Evolutionary conservation across 768 basidiomycete species (phyloP).

Genomic region (Hypholoma fasciculare): DNA sequence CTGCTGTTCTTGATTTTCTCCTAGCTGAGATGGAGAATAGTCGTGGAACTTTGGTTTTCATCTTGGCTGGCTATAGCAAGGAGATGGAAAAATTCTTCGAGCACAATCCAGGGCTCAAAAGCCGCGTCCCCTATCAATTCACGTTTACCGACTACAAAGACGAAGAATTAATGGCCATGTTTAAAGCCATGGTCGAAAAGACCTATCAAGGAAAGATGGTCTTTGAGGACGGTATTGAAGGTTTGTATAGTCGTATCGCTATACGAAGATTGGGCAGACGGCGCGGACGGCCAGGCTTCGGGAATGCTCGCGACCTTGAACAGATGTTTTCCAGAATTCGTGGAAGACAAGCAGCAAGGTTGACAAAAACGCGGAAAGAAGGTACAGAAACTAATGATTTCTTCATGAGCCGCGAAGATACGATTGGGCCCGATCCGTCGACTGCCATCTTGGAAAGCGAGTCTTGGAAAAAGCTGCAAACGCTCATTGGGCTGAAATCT

Average conservation of each 20-base stretch:
- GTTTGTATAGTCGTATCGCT: constrained; percentile 55
- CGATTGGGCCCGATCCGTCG: constrained; percentile 68
- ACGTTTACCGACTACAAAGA: constrained; percentile 65
- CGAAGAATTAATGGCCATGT: constrained; percentile 53
- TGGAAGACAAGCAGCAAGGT: constrained; percentile 53
- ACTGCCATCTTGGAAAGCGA: constrained; percentile 41
- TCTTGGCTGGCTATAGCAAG: constrained; percentile 69
- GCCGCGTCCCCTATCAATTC: constrained; percentile 65
- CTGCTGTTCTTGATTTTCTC: constrained; percentile 65
- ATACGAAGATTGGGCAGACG: constrained; percentile 63
- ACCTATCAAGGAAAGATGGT: constrained; percentile 50
- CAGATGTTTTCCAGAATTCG: constrained; percentile 46
- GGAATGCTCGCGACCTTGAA: constrained; percentile 64
- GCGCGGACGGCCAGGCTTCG: constrained; percentile 60
- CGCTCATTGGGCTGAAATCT: constrained; percentile 50
- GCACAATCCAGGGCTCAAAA: constrained; percentile 68
- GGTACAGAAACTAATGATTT: constrained; percentile 50
- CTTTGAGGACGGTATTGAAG: constrained; percentile 52
- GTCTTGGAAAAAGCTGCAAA: constrained; percentile 53
- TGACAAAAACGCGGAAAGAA: constrained; percentile 38
- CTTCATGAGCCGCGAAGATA: constrained; percentile 48
- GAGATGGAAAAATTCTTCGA: constrained; percentile 81
- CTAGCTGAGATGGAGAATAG: constrained; percentile 77
- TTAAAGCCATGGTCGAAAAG: constrained; percentile 47
- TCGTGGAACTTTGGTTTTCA: constrained; percentile 63